Percentiles rank a stretch among this genome's conserved stretches.
Evolutionary conservation across 768 basidiomycete species (phyloP).

Genomic region (Boletus coccyginus): DNA sequence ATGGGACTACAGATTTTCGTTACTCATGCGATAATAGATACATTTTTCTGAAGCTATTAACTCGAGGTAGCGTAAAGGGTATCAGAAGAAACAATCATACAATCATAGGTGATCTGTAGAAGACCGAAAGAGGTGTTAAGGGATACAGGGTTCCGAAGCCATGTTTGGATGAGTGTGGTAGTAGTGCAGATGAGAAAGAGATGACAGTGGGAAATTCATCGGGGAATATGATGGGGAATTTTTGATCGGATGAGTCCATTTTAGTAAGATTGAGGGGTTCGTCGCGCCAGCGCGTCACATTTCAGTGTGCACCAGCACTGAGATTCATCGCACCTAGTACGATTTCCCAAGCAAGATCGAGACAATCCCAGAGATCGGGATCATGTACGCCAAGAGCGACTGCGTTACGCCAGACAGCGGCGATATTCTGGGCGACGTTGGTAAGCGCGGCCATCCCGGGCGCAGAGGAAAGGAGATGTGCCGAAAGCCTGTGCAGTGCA

Average conservation of each 20-base stretch:
- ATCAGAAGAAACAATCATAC: constrained; percentile 22
- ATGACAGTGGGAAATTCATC: constrained; percentile 26
- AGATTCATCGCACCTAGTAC: constrained; percentile 59
- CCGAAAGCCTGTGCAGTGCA: constrained; percentile 53
- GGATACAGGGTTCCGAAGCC: constrained; percentile 29
- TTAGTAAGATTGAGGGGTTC: constrained; percentile 15
- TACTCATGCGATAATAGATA: constrained; percentile 26
- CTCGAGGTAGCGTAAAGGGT: constrained; percentile 29
- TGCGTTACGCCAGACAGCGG: constrained; percentile 72
- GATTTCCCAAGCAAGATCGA: constrained; percentile 68
- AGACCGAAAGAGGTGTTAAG: constrained; percentile 12
- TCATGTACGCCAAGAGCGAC: constrained; percentile 69
- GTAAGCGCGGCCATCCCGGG: constrained; percentile 46
- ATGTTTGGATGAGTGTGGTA: constrained; percentile 15
- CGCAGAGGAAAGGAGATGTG: constrained; percentile 49
- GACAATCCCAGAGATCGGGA: constrained; percentile 59
- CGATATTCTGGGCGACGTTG: constrained; percentile 45
- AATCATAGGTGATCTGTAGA: constrained; percentile 19
- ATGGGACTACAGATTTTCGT: constrained; percentile 5
- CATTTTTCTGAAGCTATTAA: constrained; percentile 29
- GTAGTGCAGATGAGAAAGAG: constrained; percentile 21
- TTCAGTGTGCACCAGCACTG: constrained; percentile 40
- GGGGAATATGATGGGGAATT: constrained; percentile 4
- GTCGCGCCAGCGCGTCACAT: constrained; percentile 20
- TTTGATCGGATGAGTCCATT: constrained; percentile 18